Evolutionary conservation across 2,329 filamentous ascomycete genomes (phyloP), one percentile per base, ranked within the genome.

Genomic region (Apiospora saccharicola): DNA sequence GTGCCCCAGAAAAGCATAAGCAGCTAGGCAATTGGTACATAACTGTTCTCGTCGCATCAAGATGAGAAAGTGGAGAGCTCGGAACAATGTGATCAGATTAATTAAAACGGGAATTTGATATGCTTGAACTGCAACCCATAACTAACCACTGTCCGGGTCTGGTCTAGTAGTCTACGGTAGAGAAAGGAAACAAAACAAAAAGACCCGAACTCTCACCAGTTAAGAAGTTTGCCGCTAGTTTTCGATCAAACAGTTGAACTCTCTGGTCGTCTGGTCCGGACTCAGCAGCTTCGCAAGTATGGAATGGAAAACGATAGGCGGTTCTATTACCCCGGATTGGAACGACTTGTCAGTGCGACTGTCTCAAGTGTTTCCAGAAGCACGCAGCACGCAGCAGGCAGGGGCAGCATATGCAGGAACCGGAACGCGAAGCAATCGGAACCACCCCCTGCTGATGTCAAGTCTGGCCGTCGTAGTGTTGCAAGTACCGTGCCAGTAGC

Each of bases 381-480:
- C 30, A 64, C 57, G 57, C 57, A 41, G 51, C 51, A 57, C 26
- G 51, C 26, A 19, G 51, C 51, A 26, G n/a, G 49, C 49, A 64
- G 57, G 53, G 53, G 34, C 57, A 41, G 30, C 10, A 41, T 64
- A 37, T 64, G 57, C 57, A 64, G 57, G 57, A 64, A 64, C 57
- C 57, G 57, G 57, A 64, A 64, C 57, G 57, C 41, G 57, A 64
- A 64, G 57, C 57, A 64, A 41, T 41, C 30, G 34, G 57, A 64
- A 41, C 34, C 34, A 64, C 57, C 57, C 57, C 57, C 34, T 64
- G 57, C 49, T 14, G 30, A 37, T 37, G 57, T n/a, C 57, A 64
- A 41, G 57, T n/a, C 34, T 37, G 24, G 13, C n/a, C 37, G 37
- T 10, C 37, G 37, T 41, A 41, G 37, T 41, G 26, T 14, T 26